Percentiles rank a stretch among this genome's conserved stretches.
phyloP scores from a whole-genome alignment of 805 yeast genomes.

The Suhomyces sp. region DNA sequence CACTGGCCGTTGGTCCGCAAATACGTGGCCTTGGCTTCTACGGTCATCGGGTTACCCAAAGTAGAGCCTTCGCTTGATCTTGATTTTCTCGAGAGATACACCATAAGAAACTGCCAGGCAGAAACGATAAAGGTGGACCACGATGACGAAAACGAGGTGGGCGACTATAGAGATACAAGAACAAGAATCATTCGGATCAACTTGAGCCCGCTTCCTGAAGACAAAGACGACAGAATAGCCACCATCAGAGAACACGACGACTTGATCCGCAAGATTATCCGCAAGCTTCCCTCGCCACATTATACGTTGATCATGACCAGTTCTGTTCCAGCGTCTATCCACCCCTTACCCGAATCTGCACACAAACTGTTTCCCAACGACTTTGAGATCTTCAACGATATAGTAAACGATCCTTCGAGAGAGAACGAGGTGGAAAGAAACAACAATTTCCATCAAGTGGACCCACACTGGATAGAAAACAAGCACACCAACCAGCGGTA shows the following conservation, averaged over 20 bases:
- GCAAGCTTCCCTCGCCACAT: conserved; percentile 73
- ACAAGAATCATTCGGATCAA: conserved; percentile 62
- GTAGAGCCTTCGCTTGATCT: conserved; percentile 41
- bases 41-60: conserved; percentile 58
- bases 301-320: conserved; percentile 57
- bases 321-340: conserved; percentile 16
- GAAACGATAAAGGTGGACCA: conserved; percentile 36
- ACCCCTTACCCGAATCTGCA: conserved; percentile 30
- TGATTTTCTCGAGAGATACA: conserved; percentile 38
- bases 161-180: conserved; percentile 58
- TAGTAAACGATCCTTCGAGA: conserved; percentile 51
- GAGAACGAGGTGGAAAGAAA: conserved; percentile 55
- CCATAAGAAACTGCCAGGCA: conserved; percentile 53
- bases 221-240: conserved; percentile 17
- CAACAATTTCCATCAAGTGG: conserved; percentile 30
- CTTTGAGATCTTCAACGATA: conserved; percentile 52
- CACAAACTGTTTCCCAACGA: conserved; percentile 29
- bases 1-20: conserved; percentile 49
- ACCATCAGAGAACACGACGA: conserved; percentile 43
- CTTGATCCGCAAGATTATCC: conserved; percentile 51
- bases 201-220: conserved; percentile 45
- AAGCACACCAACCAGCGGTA: conserved; percentile 30
- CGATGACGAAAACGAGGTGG: conserved; percentile 44
- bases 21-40: conserved; percentile 55
- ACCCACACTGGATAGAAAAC: conserved; percentile 25